Evolutionary conservation across 1,284 basidiomycete genomes (phyloP).

Genomic region (Puccinia novopanici): DNA sequence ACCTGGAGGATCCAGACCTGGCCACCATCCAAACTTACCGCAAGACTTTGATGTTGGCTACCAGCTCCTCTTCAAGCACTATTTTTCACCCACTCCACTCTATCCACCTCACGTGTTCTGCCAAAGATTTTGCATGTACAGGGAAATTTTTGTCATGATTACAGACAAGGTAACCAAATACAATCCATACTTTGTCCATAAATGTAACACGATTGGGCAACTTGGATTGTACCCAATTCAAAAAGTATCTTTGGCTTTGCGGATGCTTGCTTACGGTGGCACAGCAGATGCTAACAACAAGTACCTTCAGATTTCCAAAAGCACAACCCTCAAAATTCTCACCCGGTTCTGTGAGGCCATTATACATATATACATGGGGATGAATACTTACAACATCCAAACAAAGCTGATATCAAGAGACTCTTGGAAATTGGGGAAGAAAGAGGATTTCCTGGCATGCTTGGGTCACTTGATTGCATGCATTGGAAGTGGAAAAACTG

Average conservation of each 20-base stretch:
- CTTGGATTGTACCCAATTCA: background rate
- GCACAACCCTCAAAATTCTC: too few relatives aligned
- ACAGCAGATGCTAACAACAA: background rate
- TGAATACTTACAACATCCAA: too few relatives aligned
- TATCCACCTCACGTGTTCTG: background rate
- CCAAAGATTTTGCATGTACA: conserved; percentile 10
- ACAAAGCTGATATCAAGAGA: background rate
- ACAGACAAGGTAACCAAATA: conserved; percentile 25
- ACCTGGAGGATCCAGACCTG: background rate
- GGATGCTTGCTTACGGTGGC: background rate
- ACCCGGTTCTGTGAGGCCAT: too few relatives aligned
- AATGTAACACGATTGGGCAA: background rate
- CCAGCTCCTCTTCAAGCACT: background rate
- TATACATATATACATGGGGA: too few relatives aligned
- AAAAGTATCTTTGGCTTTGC: background rate
- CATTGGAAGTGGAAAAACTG: conserved; percentile 9
- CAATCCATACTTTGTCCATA: background rate
- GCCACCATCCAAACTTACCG: background rate
- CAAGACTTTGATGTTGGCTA: background rate
- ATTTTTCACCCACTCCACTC: conserved; percentile 2
- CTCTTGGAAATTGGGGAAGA: background rate
- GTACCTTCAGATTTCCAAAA: background rate
- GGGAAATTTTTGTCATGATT: conserved; percentile 4
- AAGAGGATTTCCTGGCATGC: conserved; percentile 16
- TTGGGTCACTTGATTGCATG: conserved; percentile 9